These are phyloP conservation scores for Leccinum subspadiceum DNA, from an alignment of 1,284 basidiomycete genomes.

Conservation along the genomic window DNA sequence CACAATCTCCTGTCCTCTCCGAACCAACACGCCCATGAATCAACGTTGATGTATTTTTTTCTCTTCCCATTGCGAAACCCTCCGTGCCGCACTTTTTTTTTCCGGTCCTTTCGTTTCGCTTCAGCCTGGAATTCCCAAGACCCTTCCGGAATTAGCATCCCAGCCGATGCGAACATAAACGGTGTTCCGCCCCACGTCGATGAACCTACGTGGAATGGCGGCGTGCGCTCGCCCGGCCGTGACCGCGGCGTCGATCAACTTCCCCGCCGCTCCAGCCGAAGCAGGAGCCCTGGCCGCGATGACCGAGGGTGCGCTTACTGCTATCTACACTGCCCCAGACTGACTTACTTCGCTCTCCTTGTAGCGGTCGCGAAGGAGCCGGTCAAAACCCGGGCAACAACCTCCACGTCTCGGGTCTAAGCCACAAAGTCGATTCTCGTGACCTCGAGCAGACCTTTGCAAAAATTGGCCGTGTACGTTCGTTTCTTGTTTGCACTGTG, in stretches of 20 bases:
- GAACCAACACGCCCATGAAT: slow-evolving; percentile 31
- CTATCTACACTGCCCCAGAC: neutral
- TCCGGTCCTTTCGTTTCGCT: slow-evolving; percentile 3
- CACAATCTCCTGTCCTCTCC: slow-evolving; percentile 23
- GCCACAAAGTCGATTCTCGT: slow-evolving; percentile 76
- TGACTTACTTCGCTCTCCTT: neutral
- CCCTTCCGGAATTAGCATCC: slow-evolving; percentile 68
- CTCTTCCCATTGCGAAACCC: slow-evolving; percentile 20
- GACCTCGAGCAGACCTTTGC: slow-evolving; percentile 87
- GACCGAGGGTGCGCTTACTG: slow-evolving; percentile 52
- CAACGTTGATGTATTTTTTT: slow-evolving; percentile 33
- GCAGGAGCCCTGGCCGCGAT: slow-evolving; percentile 59
- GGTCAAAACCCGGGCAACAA: slow-evolving; percentile 91
- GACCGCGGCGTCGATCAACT: slow-evolving; percentile 44
- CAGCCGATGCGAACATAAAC: slow-evolving; percentile 53
- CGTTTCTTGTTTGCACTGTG: neutral
- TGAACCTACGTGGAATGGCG: slow-evolving; percentile 43
- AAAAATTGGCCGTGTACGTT: slow-evolving; percentile 84
- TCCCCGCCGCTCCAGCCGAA: slow-evolving; percentile 65
- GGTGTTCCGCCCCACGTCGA: slow-evolving; percentile 40
- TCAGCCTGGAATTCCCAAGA: slow-evolving; percentile 81
- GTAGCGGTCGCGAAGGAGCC: slow-evolving; percentile 35
- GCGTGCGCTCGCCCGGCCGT: slow-evolving; percentile 48
- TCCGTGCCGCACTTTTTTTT: slow-evolving; percentile 11
- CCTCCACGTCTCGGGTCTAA: slow-evolving; percentile 90